Conservation (phyloP, 176 grass and related monocot species). For the Puya raimondii region DNA sequence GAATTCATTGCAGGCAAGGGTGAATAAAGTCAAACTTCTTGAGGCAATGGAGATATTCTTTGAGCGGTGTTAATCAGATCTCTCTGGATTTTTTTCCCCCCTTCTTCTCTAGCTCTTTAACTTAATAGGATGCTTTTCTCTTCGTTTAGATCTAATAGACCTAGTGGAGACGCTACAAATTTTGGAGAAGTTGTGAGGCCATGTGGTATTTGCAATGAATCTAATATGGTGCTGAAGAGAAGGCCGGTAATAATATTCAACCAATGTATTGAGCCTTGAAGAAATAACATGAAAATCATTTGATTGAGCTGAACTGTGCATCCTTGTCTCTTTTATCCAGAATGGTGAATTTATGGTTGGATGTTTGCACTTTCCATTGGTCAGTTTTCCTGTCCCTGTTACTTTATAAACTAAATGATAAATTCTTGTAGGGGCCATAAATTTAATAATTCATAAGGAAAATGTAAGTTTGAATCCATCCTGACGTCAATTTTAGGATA, state of each 20-base stretch:
- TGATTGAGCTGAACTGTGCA: constrained; percentile 13
- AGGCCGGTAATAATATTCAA: constrained; percentile 31
- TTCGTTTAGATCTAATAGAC: constrained; percentile 59
- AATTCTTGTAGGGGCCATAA: no score
- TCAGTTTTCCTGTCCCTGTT: constrained; percentile 32
- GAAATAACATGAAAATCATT: background rate
- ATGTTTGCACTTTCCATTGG: constrained; percentile 53
- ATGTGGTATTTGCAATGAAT: constrained; percentile 57
- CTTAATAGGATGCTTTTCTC: constrained; percentile 10
- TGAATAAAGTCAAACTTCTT: constrained; percentile 75
- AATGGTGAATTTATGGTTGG: constrained; percentile 78
- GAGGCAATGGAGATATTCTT: constrained; percentile 92
- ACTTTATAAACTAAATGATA: background rate
- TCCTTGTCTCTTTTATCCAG: constrained; percentile 25
- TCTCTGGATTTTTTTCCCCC: constrained; percentile 15
- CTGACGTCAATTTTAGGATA: background rate
- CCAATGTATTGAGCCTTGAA: background rate
- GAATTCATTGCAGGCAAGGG: constrained; percentile 46
- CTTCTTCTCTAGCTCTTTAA: constrained; percentile 8
- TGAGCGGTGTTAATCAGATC: constrained; percentile 48
- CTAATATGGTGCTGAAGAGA: constrained; percentile 73
- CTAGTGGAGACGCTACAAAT: constrained; percentile 41
- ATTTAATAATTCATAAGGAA: no score
- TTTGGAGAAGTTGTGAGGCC: constrained; percentile 51
- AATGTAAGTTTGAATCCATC: no score